phyloP scores from a whole-genome alignment of 768 basidiomycete species.

The Guyanaporus albipodus region DNA sequence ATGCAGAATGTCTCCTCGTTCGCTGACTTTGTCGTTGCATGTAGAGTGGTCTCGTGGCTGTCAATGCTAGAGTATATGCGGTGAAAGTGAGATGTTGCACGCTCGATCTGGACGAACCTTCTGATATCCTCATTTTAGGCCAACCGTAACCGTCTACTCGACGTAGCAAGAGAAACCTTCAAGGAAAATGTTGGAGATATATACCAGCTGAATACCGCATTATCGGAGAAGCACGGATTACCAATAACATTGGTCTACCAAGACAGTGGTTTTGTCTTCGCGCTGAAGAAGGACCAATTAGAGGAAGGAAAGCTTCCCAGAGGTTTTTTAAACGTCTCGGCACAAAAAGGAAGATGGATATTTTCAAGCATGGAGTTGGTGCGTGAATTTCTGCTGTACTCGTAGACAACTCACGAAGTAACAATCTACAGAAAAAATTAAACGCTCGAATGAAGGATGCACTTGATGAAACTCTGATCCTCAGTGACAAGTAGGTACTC shows the following conservation, averaged over 20 bases:
- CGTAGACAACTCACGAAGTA: not conserved
- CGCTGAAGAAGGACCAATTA: conserved; percentile 56
- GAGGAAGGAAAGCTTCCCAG: conserved; percentile 54
- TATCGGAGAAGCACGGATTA: conserved; percentile 61
- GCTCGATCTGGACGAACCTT: not conserved
- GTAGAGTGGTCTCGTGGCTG: conserved; percentile 67
- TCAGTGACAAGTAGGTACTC: conserved; percentile 68
- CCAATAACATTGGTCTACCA: conserved; percentile 68
- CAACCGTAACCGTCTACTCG: conserved; percentile 77
- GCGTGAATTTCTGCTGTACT: conserved; percentile 17
- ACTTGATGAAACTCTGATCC: conserved; percentile 80
- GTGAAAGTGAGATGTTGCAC: conserved; percentile 49
- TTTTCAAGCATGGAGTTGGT: conserved; percentile 86
- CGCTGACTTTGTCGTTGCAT: not conserved
- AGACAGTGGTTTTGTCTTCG: conserved; percentile 70
- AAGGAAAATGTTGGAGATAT: conserved; percentile 92
- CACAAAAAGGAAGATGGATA: conserved; percentile 65
- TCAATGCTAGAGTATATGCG: conserved; percentile 85
- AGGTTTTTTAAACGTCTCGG: conserved; percentile 64
- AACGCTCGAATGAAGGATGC: conserved; percentile 89
- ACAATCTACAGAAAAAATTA: conserved; percentile 63
- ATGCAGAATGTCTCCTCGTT: not conserved
- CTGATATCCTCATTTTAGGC: conserved; percentile 39
- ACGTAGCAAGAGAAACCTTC: conserved; percentile 93
- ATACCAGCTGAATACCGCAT: conserved; percentile 54